Percentiles rank a stretch among this genome's conserved stretches.
Conservation (phyloP, 1,284 basidiomycete genomes). For the Chondrostereum purpureum region DNA sequence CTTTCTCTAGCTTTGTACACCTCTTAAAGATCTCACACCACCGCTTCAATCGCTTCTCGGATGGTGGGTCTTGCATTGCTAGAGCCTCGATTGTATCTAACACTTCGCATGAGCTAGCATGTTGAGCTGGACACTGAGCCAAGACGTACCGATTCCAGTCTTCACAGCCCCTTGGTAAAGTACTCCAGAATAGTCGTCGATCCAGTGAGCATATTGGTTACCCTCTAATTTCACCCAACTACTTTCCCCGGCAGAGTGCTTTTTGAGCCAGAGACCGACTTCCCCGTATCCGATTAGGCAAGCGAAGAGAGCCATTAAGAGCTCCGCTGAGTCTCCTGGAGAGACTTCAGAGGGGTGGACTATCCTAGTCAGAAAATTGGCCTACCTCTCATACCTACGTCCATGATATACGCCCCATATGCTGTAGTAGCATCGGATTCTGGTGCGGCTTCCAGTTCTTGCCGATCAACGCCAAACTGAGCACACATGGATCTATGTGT, state of each 20-base stretch:
- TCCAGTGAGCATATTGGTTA: slow-evolving; percentile 78
- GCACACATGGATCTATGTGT: slow-evolving; percentile 72
- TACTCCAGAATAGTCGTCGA: slow-evolving; percentile 73
- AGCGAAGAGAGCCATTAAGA: slow-evolving; percentile 77
- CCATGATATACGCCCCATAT: slow-evolving; percentile 83
- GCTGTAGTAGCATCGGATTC: slow-evolving; percentile 73
- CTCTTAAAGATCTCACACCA: slow-evolving; percentile 75
- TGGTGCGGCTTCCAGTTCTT: slow-evolving; percentile 53
- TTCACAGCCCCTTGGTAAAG: slow-evolving; percentile 69
- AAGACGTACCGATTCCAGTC: slow-evolving; percentile 54
- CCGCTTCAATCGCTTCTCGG: slow-evolving; percentile 50
- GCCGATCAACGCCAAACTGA: slow-evolving; percentile 57
- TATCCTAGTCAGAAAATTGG: slow-evolving; percentile 3
- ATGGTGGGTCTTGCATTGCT: slow-evolving; percentile 61
- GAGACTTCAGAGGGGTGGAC: slow-evolving; percentile 1
- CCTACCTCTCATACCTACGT: slow-evolving; percentile 65
- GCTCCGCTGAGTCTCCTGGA: slow-evolving; percentile 64
- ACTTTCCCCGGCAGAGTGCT: slow-evolving; percentile 40
- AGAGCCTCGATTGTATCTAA: slow-evolving; percentile 52
- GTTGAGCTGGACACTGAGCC: neutral
- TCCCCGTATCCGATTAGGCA: slow-evolving; percentile 95
- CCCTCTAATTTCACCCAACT: slow-evolving; percentile 53
- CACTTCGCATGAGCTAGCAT: slow-evolving; percentile 1
- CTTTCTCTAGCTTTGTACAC: slow-evolving; percentile 75
- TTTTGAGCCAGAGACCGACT: slow-evolving; percentile 77